Evolutionary conservation across 495 filamentous ascomycete species (phyloP).

Genomic region (Hypoxylon trugodes): DNA sequence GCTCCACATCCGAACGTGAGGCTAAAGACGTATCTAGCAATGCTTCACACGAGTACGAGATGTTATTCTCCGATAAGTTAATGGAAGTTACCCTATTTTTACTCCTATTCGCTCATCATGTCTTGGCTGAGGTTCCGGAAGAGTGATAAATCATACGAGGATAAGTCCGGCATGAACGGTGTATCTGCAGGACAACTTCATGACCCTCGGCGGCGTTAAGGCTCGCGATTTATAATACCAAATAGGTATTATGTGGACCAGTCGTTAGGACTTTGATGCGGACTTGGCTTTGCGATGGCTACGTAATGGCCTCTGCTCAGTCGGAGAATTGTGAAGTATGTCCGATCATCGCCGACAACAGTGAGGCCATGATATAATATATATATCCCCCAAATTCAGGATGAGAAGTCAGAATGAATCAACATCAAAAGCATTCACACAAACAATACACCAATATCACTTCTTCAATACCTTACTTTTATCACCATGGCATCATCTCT

Average conservation of each 20-base stretch:
- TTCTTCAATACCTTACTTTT: neutral
- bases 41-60: too few species aligned
- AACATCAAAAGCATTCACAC: neutral
- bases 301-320: neutral
- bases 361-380: neutral
- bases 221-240: neutral
- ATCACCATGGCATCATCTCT: conserved; percentile 35
- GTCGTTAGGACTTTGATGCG: neutral
- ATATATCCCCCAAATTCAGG: neutral
- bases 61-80: too few species aligned
- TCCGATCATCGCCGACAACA: conserved; percentile 16
- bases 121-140: neutral
- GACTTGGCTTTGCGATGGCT: neutral
- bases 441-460: neutral
- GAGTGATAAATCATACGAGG: neutral
- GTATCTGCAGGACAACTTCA: neutral
- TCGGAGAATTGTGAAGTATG: conserved; percentile 17
- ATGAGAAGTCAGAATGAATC: neutral
- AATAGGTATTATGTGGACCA: neutral
- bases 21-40: too few species aligned
- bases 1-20: too few species aligned
- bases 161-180: neutral
- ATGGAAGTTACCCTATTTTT: neutral
- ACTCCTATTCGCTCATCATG: neutral
- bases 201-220: neutral